Conservation (phyloP, 352 stramenopile genomes). For the Phytophthora rubi region DNA sequence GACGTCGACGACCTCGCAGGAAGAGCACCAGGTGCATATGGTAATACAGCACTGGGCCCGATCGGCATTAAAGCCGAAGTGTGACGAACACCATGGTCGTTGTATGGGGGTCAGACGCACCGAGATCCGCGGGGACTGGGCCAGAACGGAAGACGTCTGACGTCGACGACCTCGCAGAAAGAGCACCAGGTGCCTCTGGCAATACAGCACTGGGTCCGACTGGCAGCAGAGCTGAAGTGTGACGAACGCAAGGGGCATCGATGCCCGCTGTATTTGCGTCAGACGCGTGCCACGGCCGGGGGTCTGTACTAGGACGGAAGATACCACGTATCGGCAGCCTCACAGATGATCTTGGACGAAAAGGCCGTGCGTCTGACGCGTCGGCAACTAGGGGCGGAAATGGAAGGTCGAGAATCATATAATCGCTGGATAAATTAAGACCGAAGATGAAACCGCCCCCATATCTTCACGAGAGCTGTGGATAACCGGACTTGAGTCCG, state of each 20-base stretch:
- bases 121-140: background rate
- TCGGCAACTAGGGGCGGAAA: background rate
- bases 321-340: no score
- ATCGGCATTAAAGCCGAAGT: background rate
- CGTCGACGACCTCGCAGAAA: background rate
- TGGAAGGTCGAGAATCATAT: background rate
- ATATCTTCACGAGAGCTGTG: slow-evolving; percentile 4
- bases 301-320: no score
- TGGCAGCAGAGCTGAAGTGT: background rate
- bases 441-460: background rate
- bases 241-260: background rate
- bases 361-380: background rate
- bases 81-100: background rate
- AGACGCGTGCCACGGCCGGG: background rate
- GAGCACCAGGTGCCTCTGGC: background rate
- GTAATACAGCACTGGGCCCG: background rate
- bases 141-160: background rate
- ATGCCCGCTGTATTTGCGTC: background rate
- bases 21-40: background rate
- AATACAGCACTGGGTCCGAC: background rate
- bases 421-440: background rate
- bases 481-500: background rate
- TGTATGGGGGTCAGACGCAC: background rate
- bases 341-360: background rate
- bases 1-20: background rate